Evolutionary conservation across 305 asterid species (phyloP).

Genomic region (Fraxinus angustifolia): DNA sequence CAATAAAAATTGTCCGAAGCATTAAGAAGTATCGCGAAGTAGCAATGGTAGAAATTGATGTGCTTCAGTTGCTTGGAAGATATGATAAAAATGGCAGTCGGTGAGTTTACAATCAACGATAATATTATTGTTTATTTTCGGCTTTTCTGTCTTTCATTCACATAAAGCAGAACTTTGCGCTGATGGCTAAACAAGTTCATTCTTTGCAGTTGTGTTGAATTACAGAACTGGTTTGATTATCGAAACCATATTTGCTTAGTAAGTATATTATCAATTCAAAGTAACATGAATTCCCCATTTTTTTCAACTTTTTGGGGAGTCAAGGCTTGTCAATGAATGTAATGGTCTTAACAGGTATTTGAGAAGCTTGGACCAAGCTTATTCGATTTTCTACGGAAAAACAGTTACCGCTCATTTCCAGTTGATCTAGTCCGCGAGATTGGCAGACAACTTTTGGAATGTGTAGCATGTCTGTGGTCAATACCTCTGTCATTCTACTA

Average conservation of each 20-base stretch:
- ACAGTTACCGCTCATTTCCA: conserved; percentile 96
- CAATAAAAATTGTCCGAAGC: conserved; percentile 79
- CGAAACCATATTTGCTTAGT: conserved; percentile 99
- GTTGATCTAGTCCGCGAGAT: conserved; percentile 96
- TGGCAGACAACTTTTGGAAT: conserved; percentile 97
- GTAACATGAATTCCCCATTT: conserved; percentile 72
- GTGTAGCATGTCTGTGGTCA: conserved; percentile 96
- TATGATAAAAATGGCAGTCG: conserved; percentile 76
- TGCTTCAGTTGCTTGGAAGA: conserved; percentile 83
- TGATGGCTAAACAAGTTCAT: conserved; percentile 42
- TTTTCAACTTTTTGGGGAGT: conserved; percentile 56
- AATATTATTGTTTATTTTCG: background rate
- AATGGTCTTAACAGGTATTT: conserved; percentile 92
- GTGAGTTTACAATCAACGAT: conserved; percentile 39
- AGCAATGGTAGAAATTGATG: conserved; percentile 87
- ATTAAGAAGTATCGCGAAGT: conserved; percentile 84
- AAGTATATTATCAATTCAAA: conserved; percentile 69
- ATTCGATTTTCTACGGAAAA: conserved; percentile 96
- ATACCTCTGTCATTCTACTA: conserved; percentile 29
- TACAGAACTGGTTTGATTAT: conserved; percentile 99
- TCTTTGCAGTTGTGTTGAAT: conserved; percentile 99
- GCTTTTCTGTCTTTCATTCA: conserved; percentile 22
- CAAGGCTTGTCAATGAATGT: conserved; percentile 59
- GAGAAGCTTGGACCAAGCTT: conserved; percentile 99
- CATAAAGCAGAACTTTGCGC: conserved; percentile 6